These are phyloP conservation scores for Lactarius trivialis DNA, from an alignment of 768 basidiomycete species.

Conservation along the genomic window DNA sequence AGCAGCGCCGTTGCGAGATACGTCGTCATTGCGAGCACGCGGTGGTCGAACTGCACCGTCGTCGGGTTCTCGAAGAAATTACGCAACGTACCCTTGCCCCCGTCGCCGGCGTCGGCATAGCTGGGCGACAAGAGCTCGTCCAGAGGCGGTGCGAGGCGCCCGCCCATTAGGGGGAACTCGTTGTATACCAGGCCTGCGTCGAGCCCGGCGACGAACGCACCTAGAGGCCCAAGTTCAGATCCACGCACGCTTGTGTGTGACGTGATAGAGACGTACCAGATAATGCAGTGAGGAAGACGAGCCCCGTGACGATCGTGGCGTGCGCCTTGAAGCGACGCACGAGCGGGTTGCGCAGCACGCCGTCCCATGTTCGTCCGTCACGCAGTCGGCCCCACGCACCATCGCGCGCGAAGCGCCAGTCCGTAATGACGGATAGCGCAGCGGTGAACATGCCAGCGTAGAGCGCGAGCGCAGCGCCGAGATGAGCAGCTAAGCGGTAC, in stretches of 20 bases:
- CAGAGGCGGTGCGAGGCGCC: slow-evolving; percentile 68
- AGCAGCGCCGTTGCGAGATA: slow-evolving; percentile 63
- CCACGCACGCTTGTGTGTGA: neutral
- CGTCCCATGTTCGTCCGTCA: slow-evolving; percentile 35
- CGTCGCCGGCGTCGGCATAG: slow-evolving; percentile 52
- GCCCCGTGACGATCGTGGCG: slow-evolving; percentile 56
- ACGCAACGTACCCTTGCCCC: slow-evolving; percentile 70
- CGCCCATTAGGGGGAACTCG: slow-evolving; percentile 97
- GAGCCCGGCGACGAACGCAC: slow-evolving; percentile 95
- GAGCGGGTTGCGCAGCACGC: slow-evolving; percentile 47
- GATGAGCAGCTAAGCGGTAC: slow-evolving; percentile 91
- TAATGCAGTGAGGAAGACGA: slow-evolving; percentile 87
- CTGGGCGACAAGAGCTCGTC: slow-evolving; percentile 73
- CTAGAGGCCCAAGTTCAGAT: slow-evolving; percentile 35
- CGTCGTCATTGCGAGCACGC: slow-evolving; percentile 86
- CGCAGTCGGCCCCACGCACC: slow-evolving; percentile 53
- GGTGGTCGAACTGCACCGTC: slow-evolving; percentile 96
- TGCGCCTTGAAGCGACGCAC: slow-evolving; percentile 53
- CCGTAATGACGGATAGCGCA: slow-evolving; percentile 67
- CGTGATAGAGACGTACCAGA: slow-evolving; percentile 52
- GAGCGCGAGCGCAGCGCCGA: slow-evolving; percentile 86
- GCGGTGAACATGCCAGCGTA: slow-evolving; percentile 89
- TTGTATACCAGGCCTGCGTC: slow-evolving; percentile 98
- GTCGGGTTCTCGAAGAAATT: slow-evolving; percentile 97
- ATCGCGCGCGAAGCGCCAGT: slow-evolving; percentile 63